Base-by-base conservation (phyloP, 2,329 filamentous ascomycete genomes). In the Colletotrichum sp. region DNA sequence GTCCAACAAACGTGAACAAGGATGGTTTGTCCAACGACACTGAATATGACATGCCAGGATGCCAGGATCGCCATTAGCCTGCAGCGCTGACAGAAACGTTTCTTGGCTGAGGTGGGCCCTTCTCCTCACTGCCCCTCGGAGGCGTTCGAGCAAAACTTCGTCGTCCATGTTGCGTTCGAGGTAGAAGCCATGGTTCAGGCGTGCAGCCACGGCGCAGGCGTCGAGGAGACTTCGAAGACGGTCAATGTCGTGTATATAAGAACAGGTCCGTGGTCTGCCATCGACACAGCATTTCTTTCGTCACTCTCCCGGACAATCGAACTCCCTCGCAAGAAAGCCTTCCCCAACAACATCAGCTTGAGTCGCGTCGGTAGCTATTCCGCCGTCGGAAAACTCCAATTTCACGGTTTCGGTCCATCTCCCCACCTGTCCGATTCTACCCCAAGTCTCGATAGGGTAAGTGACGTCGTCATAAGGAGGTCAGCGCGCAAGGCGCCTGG, bases 41-140 rank as follows among this genome's bases (percentile, higher is more conserved):
- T 48, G 43, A 71, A 43, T 10, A 24, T 65, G 38, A 36, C 26
- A 58, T 32, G 56, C n/a, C 16, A 64, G 43, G 43, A 52, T 30
- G 36, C 34, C 43, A 73, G 63, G 69, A 73, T 73, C 64, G 43
- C 64, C 63, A 38, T 52, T 52, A 28, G 58, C 43, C 63, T 63
- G 69, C 73, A 69, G 56, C 48, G 69, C 73, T 73, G 69, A 73
- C 69, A 75, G 69, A 73, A 75, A 64, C 61, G 70, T 75, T 64
- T 69, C 63, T 55, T 28, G 63, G 32, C 48, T 32, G 18, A 36
- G 58, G 62, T 72, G 56, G 52, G 34, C 28, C 69, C 62, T 36
- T 63, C 58, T 59, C 69, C 63, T 63, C 56, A 62, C 18, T 21
- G 10, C 43, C 32, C 63, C 43, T 56, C 34, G 58, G 52, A 48